A percentile compares a stretch with the other conserved stretches of the same genome.
phyloP scores from a whole-genome alignment of 768 basidiomycete genomes.

The Lanmaoa rubissima region DNA sequence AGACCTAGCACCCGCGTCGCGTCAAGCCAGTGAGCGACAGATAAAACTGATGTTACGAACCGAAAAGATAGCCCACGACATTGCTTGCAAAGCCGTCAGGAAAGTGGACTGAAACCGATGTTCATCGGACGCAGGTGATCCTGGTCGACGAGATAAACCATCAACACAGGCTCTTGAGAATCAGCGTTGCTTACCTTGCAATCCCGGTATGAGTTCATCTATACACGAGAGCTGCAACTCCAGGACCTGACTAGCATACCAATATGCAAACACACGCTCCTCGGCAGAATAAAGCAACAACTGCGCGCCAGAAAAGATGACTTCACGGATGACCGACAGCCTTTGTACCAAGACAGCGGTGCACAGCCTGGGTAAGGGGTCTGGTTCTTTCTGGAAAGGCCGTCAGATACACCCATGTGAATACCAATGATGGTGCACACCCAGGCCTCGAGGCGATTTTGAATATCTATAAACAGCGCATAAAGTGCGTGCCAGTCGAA shows the following conservation, averaged over 20 bases:
- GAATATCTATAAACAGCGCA: conserved; percentile 38
- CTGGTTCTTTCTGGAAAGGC: conserved; percentile 19
- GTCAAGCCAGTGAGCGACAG: not conserved
- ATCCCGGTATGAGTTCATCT: conserved; percentile 43
- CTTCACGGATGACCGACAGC: conserved; percentile 58
- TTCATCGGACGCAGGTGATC: conserved; percentile 39
- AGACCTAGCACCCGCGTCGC: conserved; percentile 37
- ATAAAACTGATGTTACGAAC: conserved; percentile 35
- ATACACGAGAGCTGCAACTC: conserved; percentile 54
- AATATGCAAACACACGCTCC: conserved; percentile 74
- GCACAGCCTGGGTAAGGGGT: conserved; percentile 27
- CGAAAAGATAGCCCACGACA: conserved; percentile 52
- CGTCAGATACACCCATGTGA: not conserved
- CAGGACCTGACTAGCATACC: conserved; percentile 61
- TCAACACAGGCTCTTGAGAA: not conserved
- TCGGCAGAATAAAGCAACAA: conserved; percentile 66
- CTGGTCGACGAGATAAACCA: conserved; percentile 4
- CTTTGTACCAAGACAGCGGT: conserved; percentile 54
- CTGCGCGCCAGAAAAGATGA: conserved; percentile 75
- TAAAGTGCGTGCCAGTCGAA: conserved; percentile 68
- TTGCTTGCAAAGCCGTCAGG: conserved; percentile 55
- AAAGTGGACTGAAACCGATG: conserved; percentile 49
- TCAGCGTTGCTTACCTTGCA: conserved; percentile 39
- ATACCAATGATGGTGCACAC: conserved; percentile 3
- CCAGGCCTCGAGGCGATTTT: conserved; percentile 13